A percentile compares a stretch with the other conserved stretches of the same genome.
Conservation (phyloP, 495 filamentous ascomycete species). For the Rhypophila decipiens region DNA sequence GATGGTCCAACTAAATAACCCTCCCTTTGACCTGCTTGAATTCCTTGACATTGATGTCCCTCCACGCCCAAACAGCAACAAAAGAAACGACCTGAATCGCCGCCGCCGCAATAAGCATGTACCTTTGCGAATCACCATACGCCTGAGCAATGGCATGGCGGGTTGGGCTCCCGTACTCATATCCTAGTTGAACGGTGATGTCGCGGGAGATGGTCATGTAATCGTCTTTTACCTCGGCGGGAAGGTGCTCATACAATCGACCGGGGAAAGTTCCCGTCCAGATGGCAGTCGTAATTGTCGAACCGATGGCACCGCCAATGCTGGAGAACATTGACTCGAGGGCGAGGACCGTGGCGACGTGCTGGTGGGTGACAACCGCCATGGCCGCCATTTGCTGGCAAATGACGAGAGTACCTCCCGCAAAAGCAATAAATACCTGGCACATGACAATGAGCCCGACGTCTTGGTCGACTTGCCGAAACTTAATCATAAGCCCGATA, state of each 20-base stretch:
- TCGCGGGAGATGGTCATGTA: conserved; percentile 46
- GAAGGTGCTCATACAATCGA: conserved; percentile 49
- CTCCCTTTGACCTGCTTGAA: conserved; percentile 38
- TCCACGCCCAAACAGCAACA: conserved; percentile 41
- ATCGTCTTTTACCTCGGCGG: conserved; percentile 42
- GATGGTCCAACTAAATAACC: too few species aligned
- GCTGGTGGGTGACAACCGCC: conserved; percentile 56
- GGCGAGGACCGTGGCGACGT: conserved; percentile 61
- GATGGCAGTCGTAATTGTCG: conserved; percentile 56
- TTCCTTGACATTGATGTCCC: conserved; percentile 52
- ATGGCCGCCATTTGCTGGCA: conserved; percentile 61
- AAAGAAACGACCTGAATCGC: conserved; percentile 45
- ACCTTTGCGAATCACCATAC: conserved; percentile 50
- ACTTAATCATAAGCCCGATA: conserved; percentile 69
- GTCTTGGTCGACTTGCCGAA: conserved; percentile 48
- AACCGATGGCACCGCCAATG: conserved; percentile 61
- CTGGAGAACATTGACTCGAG: conserved; percentile 53
- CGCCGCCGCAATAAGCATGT: conserved; percentile 50
- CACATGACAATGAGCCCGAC: conserved; percentile 66
- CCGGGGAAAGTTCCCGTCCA: conserved; percentile 56
- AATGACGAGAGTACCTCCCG: conserved; percentile 54
- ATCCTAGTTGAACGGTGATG: conserved; percentile 46
- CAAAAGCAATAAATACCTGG: conserved; percentile 72
- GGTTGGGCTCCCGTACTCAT: conserved; percentile 42
- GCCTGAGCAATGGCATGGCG: conserved; percentile 49